Evolutionary conservation across 306 rosid genomes (phyloP).

Genomic region (Acacia melanoxylon): DNA sequence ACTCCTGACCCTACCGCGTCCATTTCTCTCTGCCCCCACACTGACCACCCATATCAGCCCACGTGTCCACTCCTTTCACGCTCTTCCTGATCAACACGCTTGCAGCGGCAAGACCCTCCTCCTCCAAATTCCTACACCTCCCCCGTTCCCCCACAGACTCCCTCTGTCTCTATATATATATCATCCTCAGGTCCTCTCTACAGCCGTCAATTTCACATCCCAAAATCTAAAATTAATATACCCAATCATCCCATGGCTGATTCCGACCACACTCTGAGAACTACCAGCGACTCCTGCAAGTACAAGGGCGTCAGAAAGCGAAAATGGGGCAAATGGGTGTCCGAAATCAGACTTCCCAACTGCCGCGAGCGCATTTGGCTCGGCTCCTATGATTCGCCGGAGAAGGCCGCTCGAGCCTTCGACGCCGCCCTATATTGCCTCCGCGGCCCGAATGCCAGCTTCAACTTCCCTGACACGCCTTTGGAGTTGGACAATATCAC

Average conservation of each 20-base stretch:
- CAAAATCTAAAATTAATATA: neutral
- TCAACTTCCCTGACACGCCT: constrained; percentile 59
- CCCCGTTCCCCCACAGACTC: neutral
- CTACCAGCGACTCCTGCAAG: neutral
- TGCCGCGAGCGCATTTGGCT: constrained; percentile 77
- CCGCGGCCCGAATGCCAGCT: constrained; percentile 56
- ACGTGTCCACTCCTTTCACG: constrained; percentile 41
- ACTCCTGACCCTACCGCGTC: constrained; percentile 34
- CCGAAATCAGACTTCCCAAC: constrained; percentile 74
- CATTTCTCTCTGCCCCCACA: neutral
- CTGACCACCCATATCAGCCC: neutral
- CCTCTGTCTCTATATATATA: neutral
- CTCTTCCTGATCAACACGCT: constrained; percentile 50
- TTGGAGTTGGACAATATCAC: constrained; percentile 14
- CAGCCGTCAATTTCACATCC: constrained; percentile 25
- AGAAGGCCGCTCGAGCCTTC: constrained; percentile 76
- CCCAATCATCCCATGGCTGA: neutral
- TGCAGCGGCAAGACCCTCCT: neutral
- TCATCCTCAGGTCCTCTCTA: neutral
- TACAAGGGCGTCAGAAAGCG: constrained; percentile 75
- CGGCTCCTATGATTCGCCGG: constrained; percentile 61
- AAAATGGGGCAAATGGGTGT: constrained; percentile 91
- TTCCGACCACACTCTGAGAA: neutral
- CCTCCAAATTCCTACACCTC: constrained; percentile 3
- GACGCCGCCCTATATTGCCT: constrained; percentile 71